Conservation (phyloP, 768 basidiomycete genomes). For the Trametes cingulata region DNA sequence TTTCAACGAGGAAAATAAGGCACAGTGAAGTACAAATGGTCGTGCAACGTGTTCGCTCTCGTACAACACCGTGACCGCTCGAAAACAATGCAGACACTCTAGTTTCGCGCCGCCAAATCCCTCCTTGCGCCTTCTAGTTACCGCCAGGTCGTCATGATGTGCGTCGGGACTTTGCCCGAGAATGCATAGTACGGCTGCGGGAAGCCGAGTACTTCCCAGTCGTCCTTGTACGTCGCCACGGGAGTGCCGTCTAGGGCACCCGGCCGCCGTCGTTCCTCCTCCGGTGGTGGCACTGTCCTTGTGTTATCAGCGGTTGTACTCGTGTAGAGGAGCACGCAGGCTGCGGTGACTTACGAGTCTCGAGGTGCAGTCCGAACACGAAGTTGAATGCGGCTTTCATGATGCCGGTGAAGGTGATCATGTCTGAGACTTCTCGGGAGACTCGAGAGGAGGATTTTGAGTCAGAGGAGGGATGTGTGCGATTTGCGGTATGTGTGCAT, state of each 20-base stretch:
- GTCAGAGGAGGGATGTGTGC: background rate
- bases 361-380: constrained; percentile 8
- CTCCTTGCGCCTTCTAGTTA: background rate
- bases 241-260: background rate
- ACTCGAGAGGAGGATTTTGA: too few relatives aligned
- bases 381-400: constrained; percentile 11
- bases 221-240: background rate
- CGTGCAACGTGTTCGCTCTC: background rate
- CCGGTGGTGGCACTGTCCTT: background rate
- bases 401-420: background rate
- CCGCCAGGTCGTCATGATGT: background rate
- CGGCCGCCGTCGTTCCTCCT: background rate
- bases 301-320: background rate
- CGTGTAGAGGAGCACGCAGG: background rate
- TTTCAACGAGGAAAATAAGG: too few relatives aligned
- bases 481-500: background rate
- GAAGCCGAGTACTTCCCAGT: background rate
- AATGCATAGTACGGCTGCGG: constrained; percentile 1
- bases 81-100: background rate
- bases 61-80: background rate
- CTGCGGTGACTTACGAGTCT: constrained; percentile 1
- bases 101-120: background rate
- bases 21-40: too few relatives aligned
- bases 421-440: background rate
- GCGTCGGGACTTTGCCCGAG: constrained; percentile 1